phyloP scores from a whole-genome alignment of 495 filamentous ascomycete genomes.

The Neurospora sp. region DNA sequence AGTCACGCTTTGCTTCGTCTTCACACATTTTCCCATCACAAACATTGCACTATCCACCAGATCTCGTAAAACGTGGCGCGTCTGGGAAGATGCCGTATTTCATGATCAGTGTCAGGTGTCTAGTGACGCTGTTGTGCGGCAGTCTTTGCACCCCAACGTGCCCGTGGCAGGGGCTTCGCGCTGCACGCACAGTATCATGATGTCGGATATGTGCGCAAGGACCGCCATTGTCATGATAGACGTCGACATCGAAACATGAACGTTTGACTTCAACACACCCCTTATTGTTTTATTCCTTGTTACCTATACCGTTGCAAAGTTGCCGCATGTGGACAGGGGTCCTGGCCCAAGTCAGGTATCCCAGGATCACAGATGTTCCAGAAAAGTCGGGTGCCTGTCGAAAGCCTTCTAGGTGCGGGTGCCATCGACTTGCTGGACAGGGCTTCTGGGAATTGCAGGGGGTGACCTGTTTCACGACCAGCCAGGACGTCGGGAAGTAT shows the following conservation, averaged over 20 bases:
- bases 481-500: constrained; percentile 24
- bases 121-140: not conserved
- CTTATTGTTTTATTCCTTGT: not conserved
- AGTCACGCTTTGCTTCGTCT: constrained; percentile 15
- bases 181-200: not conserved
- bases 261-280: not conserved
- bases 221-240: not conserved
- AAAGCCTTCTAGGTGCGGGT: constrained; percentile 21
- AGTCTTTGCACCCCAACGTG: not conserved
- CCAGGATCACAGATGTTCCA: constrained; percentile 26
- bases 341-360: constrained; percentile 2
- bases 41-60: not conserved
- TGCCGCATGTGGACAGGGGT: not conserved
- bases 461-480: constrained; percentile 29
- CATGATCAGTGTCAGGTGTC: not conserved
- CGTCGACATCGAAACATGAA: not conserved
- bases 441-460: constrained; percentile 27
- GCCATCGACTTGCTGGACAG: constrained; percentile 4
- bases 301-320: not conserved
- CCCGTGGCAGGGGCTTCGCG: not conserved
- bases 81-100: not conserved
- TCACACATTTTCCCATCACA: not conserved
- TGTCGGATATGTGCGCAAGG: not conserved
- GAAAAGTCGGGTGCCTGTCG: constrained; percentile 24
- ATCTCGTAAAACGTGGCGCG: not conserved